phyloP scores from a whole-genome alignment of 2,329 filamentous ascomycete species.

The Graphiopsis chlorocephala region DNA sequence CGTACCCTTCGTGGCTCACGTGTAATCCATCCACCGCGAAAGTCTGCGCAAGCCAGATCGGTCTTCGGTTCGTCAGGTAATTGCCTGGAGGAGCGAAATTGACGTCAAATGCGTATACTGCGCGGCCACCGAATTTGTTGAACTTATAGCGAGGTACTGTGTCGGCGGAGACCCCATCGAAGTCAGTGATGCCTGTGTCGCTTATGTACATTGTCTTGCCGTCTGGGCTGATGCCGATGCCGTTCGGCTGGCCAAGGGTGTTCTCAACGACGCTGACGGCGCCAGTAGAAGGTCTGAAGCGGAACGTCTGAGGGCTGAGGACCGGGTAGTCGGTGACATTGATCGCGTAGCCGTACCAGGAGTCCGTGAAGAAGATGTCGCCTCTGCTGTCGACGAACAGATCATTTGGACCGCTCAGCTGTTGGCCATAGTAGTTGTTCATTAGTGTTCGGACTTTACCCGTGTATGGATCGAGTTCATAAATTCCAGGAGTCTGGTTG shows the following conservation, averaged over 20 bases:
- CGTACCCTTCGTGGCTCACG: conserved; percentile 22
- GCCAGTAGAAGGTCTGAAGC: conserved; percentile 42
- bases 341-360: conserved; percentile 25
- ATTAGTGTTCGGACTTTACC: conserved; percentile 41
- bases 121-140: conserved; percentile 18
- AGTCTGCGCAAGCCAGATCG: conserved; percentile 21
- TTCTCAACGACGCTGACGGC: conserved; percentile 42
- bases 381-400: conserved; percentile 42
- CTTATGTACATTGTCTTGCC: conserved; percentile 45
- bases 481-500: conserved; percentile 40
- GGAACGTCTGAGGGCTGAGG: conserved; percentile 35
- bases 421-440: conserved; percentile 49
- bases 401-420: conserved; percentile 45
- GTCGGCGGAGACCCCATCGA: conserved; percentile 5
- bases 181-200: conserved; percentile 35
- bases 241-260: conserved; percentile 43
- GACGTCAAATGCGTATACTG: conserved; percentile 23
- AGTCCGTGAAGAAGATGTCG: conserved; percentile 52
- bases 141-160: conserved; percentile 17
- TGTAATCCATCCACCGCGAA: conserved; percentile 24
- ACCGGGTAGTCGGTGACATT: conserved; percentile 22
- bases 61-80: conserved; percentile 21
- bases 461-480: conserved; percentile 44
- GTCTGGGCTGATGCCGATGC: conserved; percentile 45
- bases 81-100: conserved; percentile 18